Evolutionary conservation across 352 stramenopile species (phyloP).

Genomic region (Phytophthora kernoviae): DNA sequence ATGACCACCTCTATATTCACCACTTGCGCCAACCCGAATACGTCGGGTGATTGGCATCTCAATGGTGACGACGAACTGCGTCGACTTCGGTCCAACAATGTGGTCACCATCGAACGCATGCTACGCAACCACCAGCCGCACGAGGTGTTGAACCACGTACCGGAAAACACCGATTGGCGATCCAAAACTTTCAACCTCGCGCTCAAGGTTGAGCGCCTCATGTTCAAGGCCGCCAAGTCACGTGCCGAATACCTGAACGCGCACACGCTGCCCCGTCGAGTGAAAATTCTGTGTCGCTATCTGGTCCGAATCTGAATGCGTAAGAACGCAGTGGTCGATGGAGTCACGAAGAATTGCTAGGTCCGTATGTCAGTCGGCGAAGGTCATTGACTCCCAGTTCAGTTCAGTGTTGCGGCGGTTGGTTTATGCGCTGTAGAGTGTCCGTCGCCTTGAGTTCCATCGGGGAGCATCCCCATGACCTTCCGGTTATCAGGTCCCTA

Average conservation of each 20-base stretch:
- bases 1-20: constrained; percentile 14
- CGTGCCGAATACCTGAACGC: constrained; percentile 61
- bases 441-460: constrained; percentile 5
- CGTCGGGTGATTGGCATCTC: constrained; percentile 38
- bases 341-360: constrained; percentile 20
- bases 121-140: constrained; percentile 62
- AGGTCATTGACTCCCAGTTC: neutral
- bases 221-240: constrained; percentile 57
- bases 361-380: neutral
- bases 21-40: constrained; percentile 6
- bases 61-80: constrained; percentile 47
- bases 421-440: neutral
- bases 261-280: constrained; percentile 47
- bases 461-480: no score
- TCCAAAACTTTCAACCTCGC: constrained; percentile 65
- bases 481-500: neutral
- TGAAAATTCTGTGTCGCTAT: constrained; percentile 57
- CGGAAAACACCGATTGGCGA: constrained; percentile 62
- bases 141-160: constrained; percentile 63
- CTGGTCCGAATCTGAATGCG: constrained; percentile 62
- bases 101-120: constrained; percentile 65
- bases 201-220: constrained; percentile 69
- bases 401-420: neutral
- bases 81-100: constrained; percentile 48
- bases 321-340: constrained; percentile 54